Percentiles rank a stretch among this genome's conserved stretches.
Evolutionary conservation across 192 early-diverging fungal species (phyloP).

Genomic region (Ramicandelaber brevisporus): DNA sequence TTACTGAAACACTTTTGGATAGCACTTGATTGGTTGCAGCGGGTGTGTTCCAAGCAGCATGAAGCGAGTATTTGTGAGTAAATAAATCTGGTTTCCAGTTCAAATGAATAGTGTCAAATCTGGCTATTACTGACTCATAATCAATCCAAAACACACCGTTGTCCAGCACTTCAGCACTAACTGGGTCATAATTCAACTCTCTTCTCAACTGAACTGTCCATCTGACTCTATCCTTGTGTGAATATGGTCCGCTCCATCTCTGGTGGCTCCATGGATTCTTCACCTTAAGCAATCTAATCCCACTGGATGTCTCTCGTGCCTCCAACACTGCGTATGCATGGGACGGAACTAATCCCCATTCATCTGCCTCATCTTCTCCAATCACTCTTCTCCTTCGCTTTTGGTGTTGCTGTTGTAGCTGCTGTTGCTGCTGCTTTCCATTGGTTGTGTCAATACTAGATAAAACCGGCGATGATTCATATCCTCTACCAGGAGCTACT

Average conservation of each 20-base stretch:
- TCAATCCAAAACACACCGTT: slow-evolving; percentile 79
- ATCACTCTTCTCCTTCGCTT: too few relatives aligned
- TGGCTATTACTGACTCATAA: slow-evolving; percentile 45
- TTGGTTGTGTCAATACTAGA: too few relatives aligned
- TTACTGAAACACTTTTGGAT: too few relatives aligned
- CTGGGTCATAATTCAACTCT: slow-evolving; percentile 44
- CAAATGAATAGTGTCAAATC: slow-evolving; percentile 70
- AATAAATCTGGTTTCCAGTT: slow-evolving; percentile 75
- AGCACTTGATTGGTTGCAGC: slow-evolving; percentile 19
- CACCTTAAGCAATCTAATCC: slow-evolving; percentile 45
- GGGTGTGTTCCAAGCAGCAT: slow-evolving; percentile 18
- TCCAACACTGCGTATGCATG: slow-evolving; percentile 75
- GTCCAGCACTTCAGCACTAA: slow-evolving; percentile 32
- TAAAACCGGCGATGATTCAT: too few relatives aligned
- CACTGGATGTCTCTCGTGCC: slow-evolving; percentile 23
- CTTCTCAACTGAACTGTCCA: slow-evolving; percentile 48
- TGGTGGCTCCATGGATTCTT: slow-evolving; percentile 86
- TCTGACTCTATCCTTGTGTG: slow-evolving; percentile 25
- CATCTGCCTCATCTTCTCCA: slow-evolving; percentile 27
- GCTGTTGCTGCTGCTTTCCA: too few relatives aligned
- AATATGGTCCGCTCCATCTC: slow-evolving; percentile 59
- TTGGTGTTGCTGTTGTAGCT: too few relatives aligned
- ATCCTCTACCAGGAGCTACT: too few relatives aligned
- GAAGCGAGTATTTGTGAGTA: slow-evolving; percentile 30
- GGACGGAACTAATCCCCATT: slow-evolving; percentile 55